These are phyloP conservation scores for Leptographium procerum DNA, from an alignment of 2,329 filamentous ascomycete genomes.

Conservation along the genomic window DNA sequence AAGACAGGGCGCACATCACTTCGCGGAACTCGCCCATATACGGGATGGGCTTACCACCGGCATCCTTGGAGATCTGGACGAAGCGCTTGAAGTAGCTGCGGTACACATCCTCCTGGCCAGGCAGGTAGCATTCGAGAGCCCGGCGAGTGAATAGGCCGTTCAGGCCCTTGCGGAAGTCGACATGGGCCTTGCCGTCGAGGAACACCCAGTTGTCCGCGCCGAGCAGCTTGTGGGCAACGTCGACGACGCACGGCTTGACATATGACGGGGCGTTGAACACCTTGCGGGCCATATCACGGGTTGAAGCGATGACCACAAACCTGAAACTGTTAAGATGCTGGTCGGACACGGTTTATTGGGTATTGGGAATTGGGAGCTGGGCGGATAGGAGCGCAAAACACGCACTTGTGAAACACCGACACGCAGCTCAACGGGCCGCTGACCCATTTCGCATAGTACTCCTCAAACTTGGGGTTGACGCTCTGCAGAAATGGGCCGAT, in stretches of 20 bases:
- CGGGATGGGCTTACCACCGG: conserved; percentile 61
- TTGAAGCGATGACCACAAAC: conserved; percentile 94
- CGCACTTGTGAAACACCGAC: conserved; percentile 97
- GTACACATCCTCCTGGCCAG: conserved; percentile 86
- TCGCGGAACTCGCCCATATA: conserved; percentile 92
- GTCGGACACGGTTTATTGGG: neutral
- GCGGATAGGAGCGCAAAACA: conserved; percentile 1
- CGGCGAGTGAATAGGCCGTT: conserved; percentile 90
- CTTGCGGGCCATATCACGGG: conserved; percentile 89
- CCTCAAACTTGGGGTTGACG: conserved; percentile 79
- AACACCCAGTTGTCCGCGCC: conserved; percentile 94
- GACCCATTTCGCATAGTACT: conserved; percentile 86
- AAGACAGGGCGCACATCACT: conserved; percentile 87
- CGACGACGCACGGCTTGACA: conserved; percentile 94
- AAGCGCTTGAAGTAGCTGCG: conserved; percentile 75
- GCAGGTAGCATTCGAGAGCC: conserved; percentile 78
- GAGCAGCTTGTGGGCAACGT: conserved; percentile 85
- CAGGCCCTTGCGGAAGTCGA: conserved; percentile 93
- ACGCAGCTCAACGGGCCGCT: conserved; percentile 91
- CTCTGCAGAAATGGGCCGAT: conserved; percentile 95
- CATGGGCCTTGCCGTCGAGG: conserved; percentile 85
- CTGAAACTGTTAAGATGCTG: conserved; percentile 29
- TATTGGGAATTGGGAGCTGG: neutral
- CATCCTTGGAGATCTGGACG: conserved; percentile 60
- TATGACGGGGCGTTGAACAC: conserved; percentile 88